Conservation (phyloP, 768 basidiomycete species). For the Omphalotus guepiniiformis region DNA sequence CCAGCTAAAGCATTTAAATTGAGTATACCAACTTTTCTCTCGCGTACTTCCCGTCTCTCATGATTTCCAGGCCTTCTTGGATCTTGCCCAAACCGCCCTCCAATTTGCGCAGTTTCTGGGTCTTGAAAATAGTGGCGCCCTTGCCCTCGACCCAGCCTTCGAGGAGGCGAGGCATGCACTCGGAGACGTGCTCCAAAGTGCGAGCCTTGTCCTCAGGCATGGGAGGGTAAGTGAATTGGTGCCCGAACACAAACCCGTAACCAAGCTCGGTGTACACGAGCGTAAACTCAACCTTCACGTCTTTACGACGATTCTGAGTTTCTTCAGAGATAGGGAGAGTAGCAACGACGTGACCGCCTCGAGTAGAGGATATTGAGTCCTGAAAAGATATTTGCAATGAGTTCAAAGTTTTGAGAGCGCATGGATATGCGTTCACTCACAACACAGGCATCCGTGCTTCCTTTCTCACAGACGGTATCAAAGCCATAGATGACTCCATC, state of each 20-base stretch:
- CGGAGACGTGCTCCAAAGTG: constrained; percentile 1
- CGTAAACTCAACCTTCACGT: constrained; percentile 7
- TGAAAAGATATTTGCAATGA: not conserved
- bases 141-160: constrained; percentile 5
- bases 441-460: not conserved
- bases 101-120: constrained; percentile 1
- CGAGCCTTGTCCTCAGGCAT: constrained; percentile 4
- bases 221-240: not conserved
- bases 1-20: too few relatives aligned
- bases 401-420: too few relatives aligned
- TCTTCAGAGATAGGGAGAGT: constrained; percentile 2
- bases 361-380: not conserved
- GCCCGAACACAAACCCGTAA: not conserved
- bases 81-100: constrained; percentile 4
- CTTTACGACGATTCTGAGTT: constrained; percentile 4
- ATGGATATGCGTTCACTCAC: not conserved
- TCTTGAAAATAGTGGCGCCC: not conserved
- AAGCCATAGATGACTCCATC: not conserved
- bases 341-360: not conserved
- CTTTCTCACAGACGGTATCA: constrained; percentile 1
- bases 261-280: constrained; percentile 4
- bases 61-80: constrained; percentile 2
- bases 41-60: constrained; percentile 5
- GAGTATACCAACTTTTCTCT: constrained; percentile 7
- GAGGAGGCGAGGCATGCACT: constrained; percentile 1